Evolutionary conservation across 768 basidiomycete genomes (phyloP).

Genomic region (Cyathus striatus): DNA sequence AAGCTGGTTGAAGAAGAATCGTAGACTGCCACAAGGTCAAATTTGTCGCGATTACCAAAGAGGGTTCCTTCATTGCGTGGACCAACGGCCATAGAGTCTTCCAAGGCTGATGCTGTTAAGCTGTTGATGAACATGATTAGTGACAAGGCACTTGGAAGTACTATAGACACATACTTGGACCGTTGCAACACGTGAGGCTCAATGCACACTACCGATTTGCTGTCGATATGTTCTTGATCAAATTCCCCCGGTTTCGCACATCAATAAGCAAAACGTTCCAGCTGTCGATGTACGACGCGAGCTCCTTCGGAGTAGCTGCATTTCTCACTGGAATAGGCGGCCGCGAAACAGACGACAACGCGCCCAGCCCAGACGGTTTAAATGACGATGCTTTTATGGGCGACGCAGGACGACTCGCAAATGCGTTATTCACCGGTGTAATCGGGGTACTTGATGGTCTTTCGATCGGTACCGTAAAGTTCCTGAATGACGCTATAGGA

Average conservation of each 20-base stretch:
- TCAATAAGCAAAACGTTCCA: conserved; percentile 75
- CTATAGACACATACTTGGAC: conserved; percentile 46
- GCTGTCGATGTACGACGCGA: conserved; percentile 53
- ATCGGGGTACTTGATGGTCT: conserved; percentile 71
- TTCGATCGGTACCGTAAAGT: conserved; percentile 37
- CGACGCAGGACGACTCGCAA: conserved; percentile 61
- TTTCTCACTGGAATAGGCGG: conserved; percentile 50
- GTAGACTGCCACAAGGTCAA: conserved; percentile 84
- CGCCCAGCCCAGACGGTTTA: conserved; percentile 27
- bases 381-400: conserved; percentile 31
- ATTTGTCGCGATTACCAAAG: conserved; percentile 84
- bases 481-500: conserved; percentile 24
- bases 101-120: conserved; percentile 52
- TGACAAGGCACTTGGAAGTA: conserved; percentile 1
- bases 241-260: conserved; percentile 76
- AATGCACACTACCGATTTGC: conserved; percentile 70
- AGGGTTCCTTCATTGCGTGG: conserved; percentile 66
- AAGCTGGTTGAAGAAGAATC: conserved; percentile 60
- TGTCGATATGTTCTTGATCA: conserved; percentile 66
- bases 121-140: conserved; percentile 3
- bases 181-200: conserved; percentile 76
- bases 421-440: conserved; percentile 48
- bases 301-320: conserved; percentile 51
- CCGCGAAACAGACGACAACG: conserved; percentile 31
- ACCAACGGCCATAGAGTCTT: conserved; percentile 66